Conservation (phyloP, 2,329 filamentous ascomycete species). For the Trematosphaeria pertusa region DNA sequence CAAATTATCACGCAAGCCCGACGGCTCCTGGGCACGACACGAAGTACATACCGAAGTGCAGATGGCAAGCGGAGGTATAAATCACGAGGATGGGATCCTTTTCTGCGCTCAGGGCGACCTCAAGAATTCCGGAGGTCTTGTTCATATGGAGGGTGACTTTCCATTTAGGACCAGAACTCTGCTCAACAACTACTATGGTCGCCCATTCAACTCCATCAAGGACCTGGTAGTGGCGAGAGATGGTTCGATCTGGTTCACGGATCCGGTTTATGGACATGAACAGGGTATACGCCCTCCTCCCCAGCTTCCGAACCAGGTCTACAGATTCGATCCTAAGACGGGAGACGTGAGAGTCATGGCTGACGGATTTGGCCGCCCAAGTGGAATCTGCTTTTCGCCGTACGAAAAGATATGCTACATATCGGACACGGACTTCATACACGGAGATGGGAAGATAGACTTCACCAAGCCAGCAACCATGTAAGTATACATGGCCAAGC, state of each 20-base stretch:
- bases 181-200: slow-evolving; percentile 54
- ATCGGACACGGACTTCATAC: slow-evolving; percentile 46
- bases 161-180: slow-evolving; percentile 13
- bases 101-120: too few species aligned
- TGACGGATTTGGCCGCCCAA: slow-evolving; percentile 49
- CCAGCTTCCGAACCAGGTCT: slow-evolving; percentile 36
- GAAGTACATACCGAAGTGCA: too few species aligned
- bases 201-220: slow-evolving; percentile 51
- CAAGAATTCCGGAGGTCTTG: too few species aligned
- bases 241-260: slow-evolving; percentile 57
- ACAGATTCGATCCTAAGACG: slow-evolving; percentile 49
- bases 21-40: too few species aligned
- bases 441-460: slow-evolving; percentile 23
- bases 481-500: slow-evolving; percentile 9
- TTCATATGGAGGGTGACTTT: too few species aligned
- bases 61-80: too few species aligned
- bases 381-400: slow-evolving; percentile 53
- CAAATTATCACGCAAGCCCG: too few species aligned
- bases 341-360: slow-evolving; percentile 46
- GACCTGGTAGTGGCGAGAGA: slow-evolving; percentile 49
- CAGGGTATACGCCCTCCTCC: slow-evolving; percentile 31
- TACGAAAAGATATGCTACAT: slow-evolving; percentile 51
- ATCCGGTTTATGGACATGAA: slow-evolving; percentile 41
- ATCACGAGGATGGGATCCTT: too few species aligned
- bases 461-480: too few species aligned